phyloP scores from a whole-genome alignment of 306 rosid species.

The Prunus armeniaca region DNA sequence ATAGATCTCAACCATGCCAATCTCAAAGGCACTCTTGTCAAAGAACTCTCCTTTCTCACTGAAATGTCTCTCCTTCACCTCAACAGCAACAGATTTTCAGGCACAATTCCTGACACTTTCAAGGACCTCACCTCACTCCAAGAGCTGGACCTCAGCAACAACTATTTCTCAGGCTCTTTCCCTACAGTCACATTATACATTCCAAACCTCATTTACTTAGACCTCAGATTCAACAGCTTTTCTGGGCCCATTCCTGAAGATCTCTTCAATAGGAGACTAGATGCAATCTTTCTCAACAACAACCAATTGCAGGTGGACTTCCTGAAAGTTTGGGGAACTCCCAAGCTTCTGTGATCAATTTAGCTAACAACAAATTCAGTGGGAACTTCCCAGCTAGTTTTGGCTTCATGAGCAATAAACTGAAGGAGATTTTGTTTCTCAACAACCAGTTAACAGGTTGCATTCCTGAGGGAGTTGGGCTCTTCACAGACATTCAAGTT shows the following conservation, averaged over 20 bases:
- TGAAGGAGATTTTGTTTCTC: conserved; percentile 78
- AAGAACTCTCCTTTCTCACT: conserved; percentile 66
- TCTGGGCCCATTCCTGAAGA: conserved; percentile 69
- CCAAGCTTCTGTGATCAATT: conserved; percentile 88
- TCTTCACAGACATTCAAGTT: conserved; percentile 82
- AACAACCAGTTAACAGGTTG: conserved; percentile 88
- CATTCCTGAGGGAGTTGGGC: conserved; percentile 88
- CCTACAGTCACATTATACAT: conserved; percentile 54
- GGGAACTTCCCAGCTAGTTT: conserved; percentile 80
- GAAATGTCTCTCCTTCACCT: conserved; percentile 79
- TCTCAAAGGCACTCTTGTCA: conserved; percentile 74
- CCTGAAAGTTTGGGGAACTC: conserved; percentile 85
- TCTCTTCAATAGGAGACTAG: conserved; percentile 65
- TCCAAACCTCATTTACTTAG: conserved; percentile 78
- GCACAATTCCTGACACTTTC: conserved; percentile 65
- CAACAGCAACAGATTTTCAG: conserved; percentile 77
- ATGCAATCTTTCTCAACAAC: conserved; percentile 87
- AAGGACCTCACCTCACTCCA: conserved; percentile 50
- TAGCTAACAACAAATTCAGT: conserved; percentile 71
- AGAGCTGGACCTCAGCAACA: conserved; percentile 93
- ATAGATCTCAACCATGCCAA: conserved; percentile 96
- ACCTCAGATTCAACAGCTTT: conserved; percentile 78
- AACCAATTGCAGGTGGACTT: conserved; percentile 71
- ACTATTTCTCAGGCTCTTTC: conserved; percentile 76
- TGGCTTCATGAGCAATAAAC: conserved; percentile 65